Base-by-base conservation (phyloP, 371 early-diverging fungal genomes). In the Phascolomyces articulosus region DNA sequence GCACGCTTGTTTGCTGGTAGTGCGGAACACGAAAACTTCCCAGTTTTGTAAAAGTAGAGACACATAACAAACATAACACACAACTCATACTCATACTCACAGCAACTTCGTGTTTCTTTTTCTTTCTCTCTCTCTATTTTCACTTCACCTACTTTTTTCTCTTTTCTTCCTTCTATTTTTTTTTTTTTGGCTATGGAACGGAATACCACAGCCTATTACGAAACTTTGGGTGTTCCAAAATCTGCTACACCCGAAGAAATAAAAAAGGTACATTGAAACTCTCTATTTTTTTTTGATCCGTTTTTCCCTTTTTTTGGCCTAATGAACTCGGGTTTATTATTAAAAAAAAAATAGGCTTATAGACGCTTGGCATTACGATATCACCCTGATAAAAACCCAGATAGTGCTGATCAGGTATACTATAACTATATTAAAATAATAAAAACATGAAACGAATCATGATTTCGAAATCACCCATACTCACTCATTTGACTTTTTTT, bases 341-440 rank as follows among this genome's bases (percentile, higher is more conserved):
- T n/a, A n/a, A n/a, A n/a, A n/a, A n/a, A n/a, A n/a, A n/a, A n/a
- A 23, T 58, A 75, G 70, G 72, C 72, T 27, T 79, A 79, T 54
- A 55, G 90, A 62, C 77, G 82, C 10, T 69, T 90, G 23, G 93
- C 93, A 0, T 74, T 89, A 15, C 86, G 88, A 62, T 90, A 89
- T 66, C 95, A 95, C 71, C 95, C 95, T 2, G 93, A 94, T 70
- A 88, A 88, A 59, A 86, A 84, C 59, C 86, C 86, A 20, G 69
- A 75, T 27, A 78, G 81, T 62, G 73, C 80, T 55, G 85, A 86
- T 26, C 68, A 82, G 70, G 86, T 84, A 75, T 56, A 57, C 16
- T 20, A 10, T 16, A 11, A 60, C n/a, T n/a, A 34, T 34, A 34
- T 34, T 34, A 11, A 34, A 34, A 34, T 34, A 34, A 34, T 34